Conservation (phyloP, 176 grass and related monocot genomes). For the Poa annua region DNA sequence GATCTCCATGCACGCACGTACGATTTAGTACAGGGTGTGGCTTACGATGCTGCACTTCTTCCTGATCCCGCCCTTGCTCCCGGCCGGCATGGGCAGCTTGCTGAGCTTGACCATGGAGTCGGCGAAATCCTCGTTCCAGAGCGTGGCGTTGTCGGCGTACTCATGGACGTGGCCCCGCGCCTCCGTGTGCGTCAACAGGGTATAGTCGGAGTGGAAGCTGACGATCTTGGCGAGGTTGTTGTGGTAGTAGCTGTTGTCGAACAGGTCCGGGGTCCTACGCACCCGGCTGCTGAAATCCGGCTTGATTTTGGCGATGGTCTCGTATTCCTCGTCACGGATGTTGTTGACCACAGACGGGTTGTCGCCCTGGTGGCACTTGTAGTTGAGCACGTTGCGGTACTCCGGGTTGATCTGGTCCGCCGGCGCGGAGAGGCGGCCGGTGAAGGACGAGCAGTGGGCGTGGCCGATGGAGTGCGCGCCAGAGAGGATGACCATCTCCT, state of each 20-base stretch:
- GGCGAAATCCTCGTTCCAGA: conserved; percentile 54
- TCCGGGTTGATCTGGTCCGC: conserved; percentile 31
- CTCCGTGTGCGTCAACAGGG: conserved; percentile 35
- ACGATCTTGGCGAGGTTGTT: conserved; percentile 50
- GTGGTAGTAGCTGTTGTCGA: conserved; percentile 54
- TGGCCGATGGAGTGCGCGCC: conserved; percentile 76
- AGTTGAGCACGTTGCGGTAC: conserved; percentile 39
- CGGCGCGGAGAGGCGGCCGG: conserved; percentile 49
- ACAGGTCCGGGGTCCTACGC: conserved; percentile 21
- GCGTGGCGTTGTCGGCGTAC: conserved; percentile 40
- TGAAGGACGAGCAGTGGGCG: conserved; percentile 61
- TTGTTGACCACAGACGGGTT: conserved; percentile 23
- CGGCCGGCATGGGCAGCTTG: conserved; percentile 47
- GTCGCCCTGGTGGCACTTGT: conserved; percentile 37
- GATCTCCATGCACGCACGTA: too few relatives aligned
- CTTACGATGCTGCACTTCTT: conserved; percentile 48
- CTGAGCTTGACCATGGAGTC: conserved; percentile 64
- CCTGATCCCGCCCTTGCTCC: conserved; percentile 67
- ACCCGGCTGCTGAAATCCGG: conserved; percentile 30
- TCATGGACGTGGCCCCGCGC: conserved; percentile 38
- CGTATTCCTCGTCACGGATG: conserved; percentile 35
- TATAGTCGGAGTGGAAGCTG: conserved; percentile 59
- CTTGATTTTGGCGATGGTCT: conserved; percentile 6
- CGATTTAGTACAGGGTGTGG: conserved; percentile 21
- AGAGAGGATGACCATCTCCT: conserved; percentile 69